Base-by-base conservation (phyloP, 1,284 basidiomycete genomes). In the Anthracocystis walkeri region DNA sequence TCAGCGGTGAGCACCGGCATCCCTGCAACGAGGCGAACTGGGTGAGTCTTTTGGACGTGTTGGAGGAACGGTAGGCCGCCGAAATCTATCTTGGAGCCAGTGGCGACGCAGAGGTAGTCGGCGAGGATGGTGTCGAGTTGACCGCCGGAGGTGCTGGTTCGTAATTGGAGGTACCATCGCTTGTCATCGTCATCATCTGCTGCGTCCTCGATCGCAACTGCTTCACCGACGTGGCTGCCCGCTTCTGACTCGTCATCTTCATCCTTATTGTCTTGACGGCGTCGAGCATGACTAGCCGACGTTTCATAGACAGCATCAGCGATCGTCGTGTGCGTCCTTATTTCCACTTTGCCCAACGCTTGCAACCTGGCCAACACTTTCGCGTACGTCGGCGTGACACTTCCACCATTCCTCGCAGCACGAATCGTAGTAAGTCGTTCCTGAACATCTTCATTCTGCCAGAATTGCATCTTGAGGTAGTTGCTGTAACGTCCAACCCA, bases 1-100 rank as follows among this genome's bases (percentile, higher is more conserved):
- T 86, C 83, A 16, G 77, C 73, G 7, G 81, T 84, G 3, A 86
- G 46, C 7, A 78, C 58, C 0, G 86, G 86, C 20, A 86, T 45
- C 7, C 85, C 86, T 0, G 77, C 69, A 3, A 78, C 75, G 7
- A 77, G 53, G n/a, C 81, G 66, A 18, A 83, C 60, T 0, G 82
- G 81, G 29, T 81, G 72, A 0, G 58, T 59, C 4, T 35, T 33
- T 4, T 75, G 52, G 5, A 86, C 21, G 8, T 58, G 63, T n/a
- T 66, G 33, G 7, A 85, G 53, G 58, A 83, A 85, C 1, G 73
- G 71, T 0, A 86, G 53, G 2, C 45, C 55, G n/a, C 63, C 54
- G 48, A 83, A 78, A 33, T 61, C 65, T 20, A 81, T 61, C 29
- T 70, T 54, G 25, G 78, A 64, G 4, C 86, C 86, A 0, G 86